Percentiles rank a stretch among this genome's conserved stretches.
These are phyloP conservation scores for Marasmius oreades DNA, from an alignment of 1,284 basidiomycete species.

Conservation along the genomic window DNA sequence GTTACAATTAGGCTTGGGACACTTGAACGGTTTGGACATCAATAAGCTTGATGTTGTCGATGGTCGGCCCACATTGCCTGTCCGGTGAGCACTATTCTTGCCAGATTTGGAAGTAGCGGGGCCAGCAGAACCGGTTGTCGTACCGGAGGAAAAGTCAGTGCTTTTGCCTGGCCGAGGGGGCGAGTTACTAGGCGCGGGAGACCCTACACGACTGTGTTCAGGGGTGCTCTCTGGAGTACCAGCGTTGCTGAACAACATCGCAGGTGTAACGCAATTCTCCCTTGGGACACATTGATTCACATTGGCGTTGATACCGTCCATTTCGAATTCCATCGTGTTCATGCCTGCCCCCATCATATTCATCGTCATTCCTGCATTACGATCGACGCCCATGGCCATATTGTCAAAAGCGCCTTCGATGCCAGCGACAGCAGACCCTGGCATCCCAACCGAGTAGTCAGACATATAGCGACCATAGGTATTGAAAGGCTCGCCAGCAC, in stretches of 20 bases:
- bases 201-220: constrained; percentile 16
- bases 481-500: constrained; percentile 47
- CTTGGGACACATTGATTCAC: neutral
- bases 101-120: constrained; percentile 21
- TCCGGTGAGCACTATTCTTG: neutral
- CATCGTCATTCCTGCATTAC: constrained; percentile 6
- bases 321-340: constrained; percentile 21
- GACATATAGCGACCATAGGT: constrained; percentile 51
- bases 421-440: constrained; percentile 37
- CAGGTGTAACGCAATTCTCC: constrained; percentile 58
- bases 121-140: constrained; percentile 5
- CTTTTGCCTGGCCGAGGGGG: neutral
- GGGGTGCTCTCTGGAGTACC: constrained; percentile 24
- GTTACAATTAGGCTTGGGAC: constrained; percentile 96
- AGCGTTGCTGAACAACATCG: constrained; percentile 47
- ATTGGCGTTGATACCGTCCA: constrained; percentile 22
- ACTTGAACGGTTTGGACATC: constrained; percentile 88
- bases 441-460: constrained; percentile 61
- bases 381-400: constrained; percentile 10
- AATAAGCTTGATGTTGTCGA: constrained; percentile 10
- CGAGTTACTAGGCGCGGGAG: constrained; percentile 5
- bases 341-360: constrained; percentile 1
- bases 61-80: neutral
- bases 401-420: constrained; percentile 27
- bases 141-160: neutral